Conservation (phyloP, 768 basidiomycete species). For the Tulasnella sp. region DNA sequence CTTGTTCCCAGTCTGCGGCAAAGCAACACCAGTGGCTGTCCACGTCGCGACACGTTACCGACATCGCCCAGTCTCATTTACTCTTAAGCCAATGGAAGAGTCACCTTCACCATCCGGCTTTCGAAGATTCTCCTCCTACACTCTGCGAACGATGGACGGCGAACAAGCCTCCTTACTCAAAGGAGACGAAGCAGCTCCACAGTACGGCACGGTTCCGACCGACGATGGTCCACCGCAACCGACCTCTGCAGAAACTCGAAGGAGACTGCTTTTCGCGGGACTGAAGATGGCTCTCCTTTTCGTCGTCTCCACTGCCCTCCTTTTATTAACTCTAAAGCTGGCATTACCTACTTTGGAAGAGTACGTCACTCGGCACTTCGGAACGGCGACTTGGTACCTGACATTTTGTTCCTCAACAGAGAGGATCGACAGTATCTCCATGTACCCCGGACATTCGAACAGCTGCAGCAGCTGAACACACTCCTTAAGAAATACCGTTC, state of each 20-base stretch:
- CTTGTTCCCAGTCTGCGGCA: neutral
- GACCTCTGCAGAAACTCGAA: slow-evolving; percentile 4
- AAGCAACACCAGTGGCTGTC: slow-evolving; percentile 6
- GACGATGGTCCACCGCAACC: neutral
- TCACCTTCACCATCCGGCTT: neutral
- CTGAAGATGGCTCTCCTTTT: slow-evolving; percentile 83
- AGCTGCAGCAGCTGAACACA: slow-evolving; percentile 78
- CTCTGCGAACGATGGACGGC: slow-evolving; percentile 10
- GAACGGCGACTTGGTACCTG: slow-evolving; percentile 14
- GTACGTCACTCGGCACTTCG: slow-evolving; percentile 45
- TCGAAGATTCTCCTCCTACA: neutral
- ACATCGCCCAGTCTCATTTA: neutral
- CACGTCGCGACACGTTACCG: neutral
- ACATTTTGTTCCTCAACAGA: slow-evolving; percentile 40
- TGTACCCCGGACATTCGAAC: slow-evolving; percentile 82
- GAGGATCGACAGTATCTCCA: slow-evolving; percentile 70
- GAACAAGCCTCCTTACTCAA: slow-evolving; percentile 7
- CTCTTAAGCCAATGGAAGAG: neutral
- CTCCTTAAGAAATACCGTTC: slow-evolving; percentile 89
- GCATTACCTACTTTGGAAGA: slow-evolving; percentile 74
- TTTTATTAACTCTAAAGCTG: slow-evolving; percentile 75
- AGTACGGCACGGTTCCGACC: slow-evolving; percentile 36
- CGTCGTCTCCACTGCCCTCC: slow-evolving; percentile 57
- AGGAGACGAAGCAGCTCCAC: slow-evolving; percentile 37
- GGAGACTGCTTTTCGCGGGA: slow-evolving; percentile 63